These are phyloP conservation scores for Karstenula rhodostoma DNA, from an alignment of 2,329 filamentous ascomycete genomes.

Conservation along the genomic window DNA sequence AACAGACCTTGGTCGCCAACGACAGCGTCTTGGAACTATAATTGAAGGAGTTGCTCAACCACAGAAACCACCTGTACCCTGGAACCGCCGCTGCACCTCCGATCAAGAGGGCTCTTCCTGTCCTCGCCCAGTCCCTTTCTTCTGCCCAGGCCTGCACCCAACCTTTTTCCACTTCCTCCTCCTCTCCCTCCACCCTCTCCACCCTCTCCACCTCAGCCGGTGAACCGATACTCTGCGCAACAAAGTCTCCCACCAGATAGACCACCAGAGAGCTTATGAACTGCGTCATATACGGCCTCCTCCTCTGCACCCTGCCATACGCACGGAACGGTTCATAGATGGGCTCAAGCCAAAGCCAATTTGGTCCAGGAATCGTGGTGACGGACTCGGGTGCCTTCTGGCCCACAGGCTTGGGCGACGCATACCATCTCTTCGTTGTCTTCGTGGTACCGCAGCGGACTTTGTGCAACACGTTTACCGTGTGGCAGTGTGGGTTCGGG, in stretches of 20 bases:
- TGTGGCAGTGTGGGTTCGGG: conserved; percentile 5
- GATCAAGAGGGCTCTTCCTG: conserved; percentile 75
- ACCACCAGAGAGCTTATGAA: conserved; percentile 77
- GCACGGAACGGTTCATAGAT: conserved; percentile 56
- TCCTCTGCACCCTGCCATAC: conserved; percentile 76
- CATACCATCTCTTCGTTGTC: conserved; percentile 21
- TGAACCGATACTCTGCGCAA: conserved; percentile 72
- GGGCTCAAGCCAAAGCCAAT: conserved; percentile 57
- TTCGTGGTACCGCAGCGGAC: conserved; percentile 11
- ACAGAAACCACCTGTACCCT: conserved; percentile 83
- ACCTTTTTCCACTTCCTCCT: conserved; percentile 33
- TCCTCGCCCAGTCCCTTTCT: conserved; percentile 61
- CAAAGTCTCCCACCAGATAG: conserved; percentile 79
- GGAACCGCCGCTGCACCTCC: conserved; percentile 78
- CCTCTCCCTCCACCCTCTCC: conserved; percentile 18
- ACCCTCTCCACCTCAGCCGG: conserved; percentile 1
- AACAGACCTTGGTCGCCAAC: conserved; percentile 69
- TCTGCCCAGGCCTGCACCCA: conserved; percentile 54
- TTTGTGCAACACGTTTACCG: not conserved
- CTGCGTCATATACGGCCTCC: conserved; percentile 81
- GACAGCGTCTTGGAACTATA: conserved; percentile 76
- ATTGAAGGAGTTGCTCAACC: conserved; percentile 83
- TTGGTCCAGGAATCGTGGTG: conserved; percentile 53
- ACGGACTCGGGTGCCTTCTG: conserved; percentile 28
- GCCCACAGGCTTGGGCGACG: conserved; percentile 28